Base-by-base conservation (phyloP, 495 filamentous ascomycete genomes). In the Xylaria flabelliformis region DNA sequence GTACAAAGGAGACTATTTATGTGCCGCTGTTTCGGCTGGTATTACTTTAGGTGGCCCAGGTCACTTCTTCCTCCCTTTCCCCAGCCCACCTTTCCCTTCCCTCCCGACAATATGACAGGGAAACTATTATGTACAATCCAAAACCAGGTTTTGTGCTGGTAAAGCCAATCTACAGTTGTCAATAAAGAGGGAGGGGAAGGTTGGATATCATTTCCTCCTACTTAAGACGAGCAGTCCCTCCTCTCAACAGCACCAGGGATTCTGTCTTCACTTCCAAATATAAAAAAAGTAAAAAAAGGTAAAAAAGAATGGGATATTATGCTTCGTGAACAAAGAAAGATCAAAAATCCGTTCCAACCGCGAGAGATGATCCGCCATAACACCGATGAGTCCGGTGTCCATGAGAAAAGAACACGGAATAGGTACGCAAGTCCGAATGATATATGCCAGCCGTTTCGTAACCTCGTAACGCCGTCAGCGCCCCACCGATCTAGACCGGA, bases 371-470 rank as follows among this genome's bases (percentile, higher is more conserved):
- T 67, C 62, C 63, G 71, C 70, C 74, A 29, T 26, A 74, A 72
- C 73, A 79, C 77, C 74, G 62, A 61, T 73, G 70, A 72, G 62
- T 72, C 39, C 51, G 24, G 61, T 68, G 62, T 58, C 74, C 44
- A 53, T 48, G 55, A 62, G 55, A 68, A 71, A 72, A 68, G 71
- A 72, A 64, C 70, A 73, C 46, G 29, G 42, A 26, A 64, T 64
- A 69, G 51, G 76, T 75, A 72, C 72, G 72, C 66, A 68, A 74
- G 69, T 59, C 72, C 65, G 71, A 76, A 68, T 67, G 66, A 48
- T 72, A 72, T 78, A 78, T 79, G 76, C 76, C 72, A 64, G 74
- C 70, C 74, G 73, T 76, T 75, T 75, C 77, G 72, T 79, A 78
- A 74, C 74, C 69, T 79, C 77, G 72, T 79, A 73, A 76, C 77